Base-by-base conservation (phyloP, 176 grass and related monocot genomes). In the Oryza coarctata region DNA sequence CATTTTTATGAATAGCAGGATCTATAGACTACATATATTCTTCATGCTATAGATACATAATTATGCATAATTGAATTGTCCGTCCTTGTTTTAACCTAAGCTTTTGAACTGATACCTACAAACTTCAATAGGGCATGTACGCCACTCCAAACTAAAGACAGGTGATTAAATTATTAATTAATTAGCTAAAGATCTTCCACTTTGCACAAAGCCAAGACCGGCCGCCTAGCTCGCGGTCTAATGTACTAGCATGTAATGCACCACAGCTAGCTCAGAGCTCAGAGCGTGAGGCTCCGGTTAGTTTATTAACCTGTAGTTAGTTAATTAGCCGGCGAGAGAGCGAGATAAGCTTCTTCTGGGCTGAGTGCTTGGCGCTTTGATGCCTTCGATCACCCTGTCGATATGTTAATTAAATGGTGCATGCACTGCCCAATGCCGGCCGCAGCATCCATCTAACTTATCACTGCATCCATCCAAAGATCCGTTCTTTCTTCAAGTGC, bases 331-430 rank as follows among this genome's bases (percentile, higher is more conserved):
- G 50, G 50, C 50, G 50, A 52, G 45, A 17, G 17, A 25, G 75
- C 28, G 71, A 80, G 82, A 89, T 85, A 85, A 89, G 82, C 70
- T 85, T 84, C 86, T 38, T 62, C 41, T 28, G 41, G 55, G 27
- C 28, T 68, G 26, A 73, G 44, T 78, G 68, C 80, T 69, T 75
- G 71, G 50, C 22, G 55, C 72, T 68, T 61, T 38, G 68, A 75
- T 75, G 77, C 70, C 77, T 28, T 36, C 76, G 11, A 14, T 6
- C 76, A 2, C 9, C 8, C 38, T 63, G 81, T 38, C 18, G 82
- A 89, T 84, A 89, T 84, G 82, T 70, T 89, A 89, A 26, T 80
- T 74, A 80, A 89, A 76, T 70, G 32, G 82, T 70, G 76, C 74
- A 69, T 75, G 73, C 65, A 26, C 63, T 31, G 50, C n/a, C 20